Base-by-base conservation (phyloP, 2,329 filamentous ascomycete genomes). In the Alternaria arborescens region DNA sequence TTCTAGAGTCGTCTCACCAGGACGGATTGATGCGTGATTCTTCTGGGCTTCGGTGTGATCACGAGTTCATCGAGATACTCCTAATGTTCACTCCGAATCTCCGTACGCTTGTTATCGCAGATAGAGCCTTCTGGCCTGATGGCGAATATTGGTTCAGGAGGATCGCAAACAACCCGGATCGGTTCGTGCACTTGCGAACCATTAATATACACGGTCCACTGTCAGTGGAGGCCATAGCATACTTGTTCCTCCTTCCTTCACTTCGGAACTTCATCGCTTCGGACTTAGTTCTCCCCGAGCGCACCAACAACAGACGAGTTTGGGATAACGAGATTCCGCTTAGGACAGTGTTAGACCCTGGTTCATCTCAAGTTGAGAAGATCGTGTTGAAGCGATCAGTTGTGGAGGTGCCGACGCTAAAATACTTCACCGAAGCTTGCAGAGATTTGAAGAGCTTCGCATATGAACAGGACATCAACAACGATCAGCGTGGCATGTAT, bases 161-260 rank as follows among this genome's bases (percentile, higher is more conserved):
- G 10, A 40, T 34, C 6, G 43, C 53, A 34, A 28, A 18, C 8
- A 38, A 59, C 36, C 7, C 38, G 11, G 22, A 26, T 34, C 36
- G 42, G 22, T 40, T 55, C 6, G 10, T 20, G 14, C 38, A 55
- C n/a, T 30, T 59, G 5, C 34, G 3, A 24, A 43, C n/a, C 43
- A 50, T 59, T 3, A 32, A 55, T 38, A 50, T 59, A 34, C 51
- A 59, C 20, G 57, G 52, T 8, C 52, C 57, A 11, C 57, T 59
- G 8, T 44, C 34, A 10, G 20, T 59, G n/a, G 52, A 59, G 43
- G 51, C 54, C 32, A 42, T 48, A 3, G 57, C 57, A 59, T 46
- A 59, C 38, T 38, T 59, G 11, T 59, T 59, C 43, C 52, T 55
- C 16, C 42, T 59, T 14, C 57, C 52, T 28, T 59, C 57, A 16